Conservation (phyloP, 129 eudicot genomes). For the Escallonia herrerae region DNA sequence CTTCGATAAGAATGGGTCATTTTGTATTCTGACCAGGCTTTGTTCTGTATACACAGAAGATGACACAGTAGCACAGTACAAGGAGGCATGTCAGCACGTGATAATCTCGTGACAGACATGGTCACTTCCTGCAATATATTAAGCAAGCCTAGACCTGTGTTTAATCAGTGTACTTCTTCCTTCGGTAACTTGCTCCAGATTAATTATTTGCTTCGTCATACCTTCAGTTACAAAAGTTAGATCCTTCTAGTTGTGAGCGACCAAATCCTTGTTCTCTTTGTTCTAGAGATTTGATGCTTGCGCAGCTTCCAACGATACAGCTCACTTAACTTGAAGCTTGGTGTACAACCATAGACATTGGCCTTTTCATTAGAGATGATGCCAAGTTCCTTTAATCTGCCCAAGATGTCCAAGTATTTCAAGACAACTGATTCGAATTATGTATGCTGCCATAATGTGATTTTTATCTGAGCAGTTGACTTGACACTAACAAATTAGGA, state of each 20-base stretch:
- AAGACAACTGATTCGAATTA: too few relatives aligned
- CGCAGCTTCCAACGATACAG: not conserved
- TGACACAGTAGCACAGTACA: constrained; percentile 16
- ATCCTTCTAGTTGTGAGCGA: not conserved
- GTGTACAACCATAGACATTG: too few relatives aligned
- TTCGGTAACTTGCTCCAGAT: not conserved
- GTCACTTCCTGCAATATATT: constrained; percentile 5
- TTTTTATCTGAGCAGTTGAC: too few relatives aligned
- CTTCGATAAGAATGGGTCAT: constrained; percentile 12
- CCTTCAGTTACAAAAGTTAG: not conserved
- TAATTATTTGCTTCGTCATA: too few relatives aligned
- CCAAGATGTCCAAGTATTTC: too few relatives aligned
- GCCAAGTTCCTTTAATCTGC: too few relatives aligned
- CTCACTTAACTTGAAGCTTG: not conserved
- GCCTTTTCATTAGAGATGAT: too few relatives aligned
- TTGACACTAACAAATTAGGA: too few relatives aligned
- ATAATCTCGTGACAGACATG: constrained; percentile 23
- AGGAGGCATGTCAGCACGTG: constrained; percentile 26
- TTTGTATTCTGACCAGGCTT: not conserved
- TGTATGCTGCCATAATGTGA: too few relatives aligned
- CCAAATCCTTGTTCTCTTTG: not conserved
- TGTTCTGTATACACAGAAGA: not conserved
- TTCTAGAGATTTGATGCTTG: not conserved
- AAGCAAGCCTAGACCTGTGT: not conserved
- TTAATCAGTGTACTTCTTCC: not conserved